These are phyloP conservation scores for Telfairia occidentalis DNA, from an alignment of 331 rosid species.

Conservation along the genomic window DNA sequence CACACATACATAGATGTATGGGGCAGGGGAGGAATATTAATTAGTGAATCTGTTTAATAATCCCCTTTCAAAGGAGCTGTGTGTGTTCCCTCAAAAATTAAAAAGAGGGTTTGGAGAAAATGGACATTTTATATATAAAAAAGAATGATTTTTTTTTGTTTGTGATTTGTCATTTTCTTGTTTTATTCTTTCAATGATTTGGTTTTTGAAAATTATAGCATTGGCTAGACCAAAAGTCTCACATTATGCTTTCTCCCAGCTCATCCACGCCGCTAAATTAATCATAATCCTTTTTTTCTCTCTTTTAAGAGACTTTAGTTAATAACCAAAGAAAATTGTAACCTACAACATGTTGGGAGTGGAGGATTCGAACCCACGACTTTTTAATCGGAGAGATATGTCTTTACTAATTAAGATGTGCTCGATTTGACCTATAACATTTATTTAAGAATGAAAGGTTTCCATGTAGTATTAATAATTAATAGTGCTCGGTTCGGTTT, in stretches of 20 bases:
- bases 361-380: too few species aligned
- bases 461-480: too few species aligned
- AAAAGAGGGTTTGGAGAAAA: neutral
- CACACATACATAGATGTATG: neutral
- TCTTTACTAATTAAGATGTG: too few species aligned
- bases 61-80: conserved; percentile 8
- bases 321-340: neutral
- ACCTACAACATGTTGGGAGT: too few species aligned
- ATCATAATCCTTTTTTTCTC: neutral
- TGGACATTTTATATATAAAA: neutral
- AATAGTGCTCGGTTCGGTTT: too few species aligned
- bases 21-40: neutral
- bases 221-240: conserved; percentile 32
- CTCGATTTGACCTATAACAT: too few species aligned
- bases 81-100: conserved; percentile 19
- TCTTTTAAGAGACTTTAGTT: neutral
- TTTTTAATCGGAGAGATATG: too few species aligned
- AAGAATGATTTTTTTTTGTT: conserved; percentile 2
- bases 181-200: conserved; percentile 53
- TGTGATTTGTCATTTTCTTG: conserved; percentile 62
- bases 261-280: conserved; percentile 17
- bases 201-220: conserved; percentile 39
- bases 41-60: neutral
- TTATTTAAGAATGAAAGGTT: too few species aligned
- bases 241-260: conserved; percentile 44